These are phyloP conservation scores for Peronospora farinosa DNA, from an alignment of 352 stramenopile genomes.

Conservation along the genomic window DNA sequence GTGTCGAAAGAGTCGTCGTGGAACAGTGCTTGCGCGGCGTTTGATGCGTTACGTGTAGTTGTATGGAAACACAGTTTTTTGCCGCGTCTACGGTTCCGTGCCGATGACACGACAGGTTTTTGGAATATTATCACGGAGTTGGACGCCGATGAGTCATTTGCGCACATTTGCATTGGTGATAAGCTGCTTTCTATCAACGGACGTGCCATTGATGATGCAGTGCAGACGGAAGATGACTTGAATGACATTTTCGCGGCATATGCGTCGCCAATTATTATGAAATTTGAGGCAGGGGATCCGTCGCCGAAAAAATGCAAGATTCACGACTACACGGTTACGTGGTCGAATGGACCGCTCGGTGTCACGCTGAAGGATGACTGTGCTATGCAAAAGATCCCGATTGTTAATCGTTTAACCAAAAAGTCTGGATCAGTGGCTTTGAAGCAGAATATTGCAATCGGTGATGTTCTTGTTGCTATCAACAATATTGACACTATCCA, in stretches of 20 bases:
- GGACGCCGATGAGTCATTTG: constrained; percentile 77
- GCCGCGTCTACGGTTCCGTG: constrained; percentile 54
- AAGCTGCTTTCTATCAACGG: constrained; percentile 74
- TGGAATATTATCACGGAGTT: constrained; percentile 67
- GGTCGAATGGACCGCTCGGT: constrained; percentile 79
- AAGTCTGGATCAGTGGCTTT: constrained; percentile 80
- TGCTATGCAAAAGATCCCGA: constrained; percentile 77
- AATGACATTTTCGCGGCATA: constrained; percentile 69
- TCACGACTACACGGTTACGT: constrained; percentile 82
- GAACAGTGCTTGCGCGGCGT: constrained; percentile 76
- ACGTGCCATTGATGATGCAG: constrained; percentile 50
- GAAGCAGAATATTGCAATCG: constrained; percentile 86
- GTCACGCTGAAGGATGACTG: constrained; percentile 85
- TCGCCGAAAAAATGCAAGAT: constrained; percentile 55
- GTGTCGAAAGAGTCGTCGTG: constrained; percentile 73
- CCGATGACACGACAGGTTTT: constrained; percentile 35
- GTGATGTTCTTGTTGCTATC: constrained; percentile 79
- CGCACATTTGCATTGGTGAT: constrained; percentile 63
- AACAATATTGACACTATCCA: constrained; percentile 89
- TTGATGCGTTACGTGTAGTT: constrained; percentile 71
- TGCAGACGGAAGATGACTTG: constrained; percentile 58
- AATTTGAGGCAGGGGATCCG: constrained; percentile 56
- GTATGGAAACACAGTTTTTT: constrained; percentile 87
- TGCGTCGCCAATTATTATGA: constrained; percentile 75
- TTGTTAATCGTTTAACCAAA: constrained; percentile 83